Percentiles rank a stretch among this genome's conserved stretches.
These are phyloP conservation scores for Juncus effusus DNA, from an alignment of 176 grass and related monocot species.

Conservation along the genomic window DNA sequence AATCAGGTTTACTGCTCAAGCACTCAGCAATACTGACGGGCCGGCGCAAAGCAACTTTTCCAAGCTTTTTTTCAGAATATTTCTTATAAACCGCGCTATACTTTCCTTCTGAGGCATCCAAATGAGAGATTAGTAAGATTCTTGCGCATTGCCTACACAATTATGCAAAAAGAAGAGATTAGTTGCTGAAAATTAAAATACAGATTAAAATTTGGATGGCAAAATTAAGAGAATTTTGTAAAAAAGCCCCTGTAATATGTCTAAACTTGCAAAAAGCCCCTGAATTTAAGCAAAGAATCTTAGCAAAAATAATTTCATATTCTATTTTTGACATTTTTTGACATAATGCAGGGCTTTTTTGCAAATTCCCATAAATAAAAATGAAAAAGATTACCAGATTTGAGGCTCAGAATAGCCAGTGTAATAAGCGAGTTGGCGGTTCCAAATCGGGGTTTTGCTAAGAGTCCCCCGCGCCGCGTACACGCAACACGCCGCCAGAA, in stretches of 20 bases:
- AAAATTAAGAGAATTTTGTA: no score
- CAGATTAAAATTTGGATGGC: not conserved
- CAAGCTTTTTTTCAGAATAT: conserved; percentile 40
- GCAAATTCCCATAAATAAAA: conserved; percentile 3
- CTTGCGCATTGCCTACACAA: conserved; percentile 40
- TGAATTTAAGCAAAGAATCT: no score
- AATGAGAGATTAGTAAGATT: conserved; percentile 38
- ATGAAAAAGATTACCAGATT: conserved; percentile 31
- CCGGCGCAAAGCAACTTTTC: conserved; percentile 34
- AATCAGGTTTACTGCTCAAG: no score
- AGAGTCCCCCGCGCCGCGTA: conserved; percentile 42
- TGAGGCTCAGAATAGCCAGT: conserved; percentile 37
- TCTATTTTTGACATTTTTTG: not conserved
- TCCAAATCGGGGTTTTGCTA: conserved; percentile 35
- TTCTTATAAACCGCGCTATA: conserved; percentile 42
- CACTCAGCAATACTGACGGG: not conserved
- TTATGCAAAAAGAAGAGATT: not conserved
- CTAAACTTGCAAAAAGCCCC: no score
- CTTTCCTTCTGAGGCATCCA: conserved; percentile 28
- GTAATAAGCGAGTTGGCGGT: conserved; percentile 34
- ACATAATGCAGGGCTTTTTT: not conserved
- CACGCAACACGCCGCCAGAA: conserved; percentile 36
- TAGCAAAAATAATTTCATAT: no score
- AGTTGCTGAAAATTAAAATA: not conserved
- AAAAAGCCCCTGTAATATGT: no score